Evolutionary conservation across 192 early-diverging fungal species (phyloP), one percentile per base, ranked within the genome.

Genomic region (Entomortierella lignicola): DNA sequence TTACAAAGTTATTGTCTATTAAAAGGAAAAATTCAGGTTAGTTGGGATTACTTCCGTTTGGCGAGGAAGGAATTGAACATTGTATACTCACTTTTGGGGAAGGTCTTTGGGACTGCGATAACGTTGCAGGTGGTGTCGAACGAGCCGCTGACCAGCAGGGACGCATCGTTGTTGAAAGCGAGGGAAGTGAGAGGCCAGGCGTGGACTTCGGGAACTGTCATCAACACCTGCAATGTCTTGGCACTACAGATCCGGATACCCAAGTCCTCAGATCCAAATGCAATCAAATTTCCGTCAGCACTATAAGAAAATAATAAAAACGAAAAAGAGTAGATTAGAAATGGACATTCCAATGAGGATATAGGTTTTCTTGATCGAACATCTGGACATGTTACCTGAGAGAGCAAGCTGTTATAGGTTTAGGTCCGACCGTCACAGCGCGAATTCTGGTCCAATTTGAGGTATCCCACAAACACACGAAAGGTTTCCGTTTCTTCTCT

Each of bases 151-250:
- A 93, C 87, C 25, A 98, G 63, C 42, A 90, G 64, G 8, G 83
- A 81, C 25, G 82, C 83, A 29, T 91, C 84, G 32, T 75, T 84
- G 66, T 88, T 92, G 69, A 98, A 94, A 0, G 88, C 87, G 51
- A 98, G 57, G 7, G 87, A 77, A 0, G 94, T 96, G 52, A 94
- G 89, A 18, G 95, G 88, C 69, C 96, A 94, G n/a, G 72, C 75
- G 69, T 98, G 96, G 2, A 89, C 91, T 26, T 90, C 84, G 26
- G 87, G 85, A 8, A 96, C 80, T 4, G 88, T 84, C 69, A 84
- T 55, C 27, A 94, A 50, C 0, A 81, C 70, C 87, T 92, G 71
- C 21, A 96, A 67, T 2, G 83, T 82, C 37, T 75, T 83, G 21
- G 92, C 84, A 47, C 90, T 88, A 55, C 91, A 85, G 21, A 97